Evolutionary conservation across 129 eudicot species (phyloP), one percentile per base, ranked within the genome.

Genomic region (Apium graveolens): DNA sequence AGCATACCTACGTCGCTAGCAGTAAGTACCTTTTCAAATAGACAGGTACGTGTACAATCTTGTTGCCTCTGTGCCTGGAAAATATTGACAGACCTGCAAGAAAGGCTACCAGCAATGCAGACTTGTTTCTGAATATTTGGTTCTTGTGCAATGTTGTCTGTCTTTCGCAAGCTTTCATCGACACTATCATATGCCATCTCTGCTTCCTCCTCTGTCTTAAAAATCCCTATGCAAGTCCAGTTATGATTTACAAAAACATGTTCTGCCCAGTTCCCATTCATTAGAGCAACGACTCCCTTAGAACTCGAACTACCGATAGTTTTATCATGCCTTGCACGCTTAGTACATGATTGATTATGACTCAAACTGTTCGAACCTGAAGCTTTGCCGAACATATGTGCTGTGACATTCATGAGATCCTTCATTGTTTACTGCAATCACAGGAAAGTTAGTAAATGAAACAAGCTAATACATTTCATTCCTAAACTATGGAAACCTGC

Each of bases 1-100:
- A 86, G 87, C 78, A 78, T 81, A 24, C 89, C 87, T 42, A 86
- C 87, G 76, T 86, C 89, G 73, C 89, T 86, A 7, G 85, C 85
- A 34, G 89, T 83, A 57, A 86, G 44, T 18, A 60, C 73, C 77
- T 86, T 86, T 72, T 86, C 85, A 70, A 86, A 86, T 35, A 86
- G 76, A 74, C 3, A 46, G 42, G n/a, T 70, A 24, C n/a, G 44
- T 18, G 4, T 31, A 37, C 18, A 16, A 16, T 70, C 21, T 16
- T 20, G 44, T 70, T 14, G 21, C n/a, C 43, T 24, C 0, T 37
- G 12, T 11, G 10, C 43, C 39, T 13, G 37, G 21, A 39, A 24
- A 65, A 4, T 31, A 13, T 65, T 65, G 20, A 5, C 71, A 65
- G 21, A 31, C 4, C 39, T 65, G 71, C 8, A 65, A 7, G 71